Evolutionary conservation across 371 early-diverging fungal genomes (phyloP).

Genomic region (Lichtheimia hyalospora): DNA sequence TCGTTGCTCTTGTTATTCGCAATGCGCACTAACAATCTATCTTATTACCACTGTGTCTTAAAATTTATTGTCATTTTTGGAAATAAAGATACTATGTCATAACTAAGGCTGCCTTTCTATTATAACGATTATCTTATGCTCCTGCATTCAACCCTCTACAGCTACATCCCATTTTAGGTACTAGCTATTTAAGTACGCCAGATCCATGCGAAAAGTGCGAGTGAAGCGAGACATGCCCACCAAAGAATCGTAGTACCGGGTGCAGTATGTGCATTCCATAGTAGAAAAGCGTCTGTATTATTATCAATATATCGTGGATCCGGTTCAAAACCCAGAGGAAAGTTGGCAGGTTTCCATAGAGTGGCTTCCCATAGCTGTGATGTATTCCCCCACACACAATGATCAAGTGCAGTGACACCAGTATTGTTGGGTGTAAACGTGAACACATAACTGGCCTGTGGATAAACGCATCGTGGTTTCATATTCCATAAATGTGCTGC

Average conservation of each 20-base stretch:
- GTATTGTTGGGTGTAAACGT: constrained; percentile 34
- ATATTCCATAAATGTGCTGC: constrained; percentile 38
- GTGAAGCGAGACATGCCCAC: constrained; percentile 7
- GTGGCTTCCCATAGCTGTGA: constrained; percentile 30
- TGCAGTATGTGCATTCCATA: constrained; percentile 7
- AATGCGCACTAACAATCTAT: too few species aligned
- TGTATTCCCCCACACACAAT: constrained; percentile 22
- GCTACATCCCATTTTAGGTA: too few species aligned
- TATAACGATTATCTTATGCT: too few species aligned
- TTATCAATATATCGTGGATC: constrained; percentile 10
- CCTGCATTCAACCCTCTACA: too few species aligned
- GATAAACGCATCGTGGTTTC: constrained; percentile 29
- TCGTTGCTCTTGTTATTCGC: too few species aligned
- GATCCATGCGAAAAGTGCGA: constrained; percentile 19
- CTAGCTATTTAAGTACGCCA: constrained; percentile 3
- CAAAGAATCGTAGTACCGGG: constrained; percentile 5
- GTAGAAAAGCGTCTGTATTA: constrained; percentile 1
- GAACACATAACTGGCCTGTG: constrained; percentile 25
- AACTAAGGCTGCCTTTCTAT: neutral
- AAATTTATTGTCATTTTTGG: too few species aligned
- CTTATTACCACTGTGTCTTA: too few species aligned
- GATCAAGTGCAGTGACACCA: constrained; percentile 28
- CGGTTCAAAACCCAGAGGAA: constrained; percentile 16
- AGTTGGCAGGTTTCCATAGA: constrained; percentile 23
- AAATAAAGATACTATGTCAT: too few species aligned